These are phyloP conservation scores for Bauhinia variegata DNA, from an alignment of 306 rosid species.

Conservation along the genomic window DNA sequence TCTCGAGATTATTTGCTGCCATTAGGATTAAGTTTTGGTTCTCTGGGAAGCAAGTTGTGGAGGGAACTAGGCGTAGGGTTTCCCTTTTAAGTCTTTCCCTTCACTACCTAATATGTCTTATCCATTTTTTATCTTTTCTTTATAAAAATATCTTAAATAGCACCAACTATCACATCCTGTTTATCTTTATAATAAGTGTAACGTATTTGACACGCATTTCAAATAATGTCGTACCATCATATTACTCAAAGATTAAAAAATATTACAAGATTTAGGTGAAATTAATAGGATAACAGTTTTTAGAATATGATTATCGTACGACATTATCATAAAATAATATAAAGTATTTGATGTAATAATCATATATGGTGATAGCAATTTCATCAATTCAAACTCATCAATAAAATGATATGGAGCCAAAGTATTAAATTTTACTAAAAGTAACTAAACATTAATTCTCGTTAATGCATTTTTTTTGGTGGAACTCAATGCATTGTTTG, in stretches of 20 bases:
- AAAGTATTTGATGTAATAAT: no score
- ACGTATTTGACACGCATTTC: no score
- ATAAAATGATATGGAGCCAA: not conserved
- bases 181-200: not conserved
- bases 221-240: no score
- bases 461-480: no score
- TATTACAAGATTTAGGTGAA: not conserved
- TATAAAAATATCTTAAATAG: slow-evolving; percentile 34
- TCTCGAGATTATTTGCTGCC: not conserved
- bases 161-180: not conserved
- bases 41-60: not conserved
- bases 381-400: not conserved
- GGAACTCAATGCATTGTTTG: no score
- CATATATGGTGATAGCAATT: not conserved
- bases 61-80: not conserved
- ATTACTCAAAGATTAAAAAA: not conserved
- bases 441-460: no score
- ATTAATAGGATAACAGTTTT: slow-evolving; percentile 6
- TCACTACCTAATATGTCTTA: not conserved
- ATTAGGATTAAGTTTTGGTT: not conserved
- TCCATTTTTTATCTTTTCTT: not conserved
- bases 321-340: no score
- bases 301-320: not conserved
- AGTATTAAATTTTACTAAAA: not conserved
- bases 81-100: not conserved